Conservation (phyloP, 495 filamentous ascomycete species). For the Lasiosphaeriaceae sp. region DNA sequence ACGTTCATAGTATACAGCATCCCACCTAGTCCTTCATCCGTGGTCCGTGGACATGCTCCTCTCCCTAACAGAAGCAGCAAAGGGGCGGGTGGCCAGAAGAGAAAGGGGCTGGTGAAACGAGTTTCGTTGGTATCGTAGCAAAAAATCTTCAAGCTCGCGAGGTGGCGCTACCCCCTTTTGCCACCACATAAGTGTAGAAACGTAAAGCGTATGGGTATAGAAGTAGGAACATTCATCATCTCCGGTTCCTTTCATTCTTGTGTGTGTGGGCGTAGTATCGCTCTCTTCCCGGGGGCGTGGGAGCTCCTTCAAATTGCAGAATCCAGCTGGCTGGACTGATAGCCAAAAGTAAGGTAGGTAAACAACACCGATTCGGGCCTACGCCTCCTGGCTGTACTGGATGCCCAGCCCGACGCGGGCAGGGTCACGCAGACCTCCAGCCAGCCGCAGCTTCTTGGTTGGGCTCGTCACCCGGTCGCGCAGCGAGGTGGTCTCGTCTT, state of each 20-base stretch:
- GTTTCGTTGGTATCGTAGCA: slow-evolving; percentile 4
- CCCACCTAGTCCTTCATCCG: neutral
- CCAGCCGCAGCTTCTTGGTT: slow-evolving; percentile 58
- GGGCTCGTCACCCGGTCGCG: slow-evolving; percentile 36
- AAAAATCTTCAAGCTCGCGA: neutral
- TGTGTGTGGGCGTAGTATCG: too few relatives aligned
- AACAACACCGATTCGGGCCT: neutral
- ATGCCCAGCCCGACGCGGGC: slow-evolving; percentile 62
- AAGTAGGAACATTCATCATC: too few relatives aligned
- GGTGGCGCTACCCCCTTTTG: neutral
- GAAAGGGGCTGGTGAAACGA: neutral
- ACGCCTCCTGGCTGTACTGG: slow-evolving; percentile 36
- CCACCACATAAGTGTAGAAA: too few relatives aligned
- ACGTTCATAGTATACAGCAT: slow-evolving; percentile 7
- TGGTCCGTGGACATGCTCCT: neutral
- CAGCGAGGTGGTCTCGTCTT: slow-evolving; percentile 25
- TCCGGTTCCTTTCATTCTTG: too few relatives aligned
- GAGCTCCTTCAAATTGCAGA: too few relatives aligned
- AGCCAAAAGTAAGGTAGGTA: too few relatives aligned
- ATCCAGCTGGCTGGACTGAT: too few relatives aligned
- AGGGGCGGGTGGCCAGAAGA: neutral
- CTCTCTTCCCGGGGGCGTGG: too few relatives aligned
- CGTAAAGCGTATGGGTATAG: too few relatives aligned
- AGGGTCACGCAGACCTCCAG: slow-evolving; percentile 28
- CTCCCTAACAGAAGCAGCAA: too few relatives aligned